A percentile compares a stretch with the other conserved stretches of the same genome.
phyloP scores from a whole-genome alignment of 768 basidiomycete species.

The Botryobasidium botryosum region DNA sequence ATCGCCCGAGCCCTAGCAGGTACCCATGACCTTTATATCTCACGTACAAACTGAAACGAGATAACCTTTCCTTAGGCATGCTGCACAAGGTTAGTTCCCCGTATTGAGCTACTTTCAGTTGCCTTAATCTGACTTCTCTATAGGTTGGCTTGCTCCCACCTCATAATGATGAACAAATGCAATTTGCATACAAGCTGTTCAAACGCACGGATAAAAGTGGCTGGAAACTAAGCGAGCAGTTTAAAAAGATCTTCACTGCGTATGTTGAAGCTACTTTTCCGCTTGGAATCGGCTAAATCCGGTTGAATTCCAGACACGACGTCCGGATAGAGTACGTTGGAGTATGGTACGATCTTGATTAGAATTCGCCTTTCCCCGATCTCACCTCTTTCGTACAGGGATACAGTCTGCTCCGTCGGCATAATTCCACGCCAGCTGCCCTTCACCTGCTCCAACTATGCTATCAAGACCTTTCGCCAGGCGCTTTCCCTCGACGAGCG shows the following conservation, averaged over 20 bases:
- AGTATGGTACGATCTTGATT: conserved; percentile 8
- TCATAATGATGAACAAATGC: conserved; percentile 3
- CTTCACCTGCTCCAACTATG: conserved; percentile 13
- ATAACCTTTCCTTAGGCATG: too few relatives aligned
- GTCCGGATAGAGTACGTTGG: conserved; percentile 14
- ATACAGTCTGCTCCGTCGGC: conserved; percentile 16
- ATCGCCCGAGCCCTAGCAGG: conserved; percentile 32
- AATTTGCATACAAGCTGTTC: conserved; percentile 5
- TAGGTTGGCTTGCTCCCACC: conserved; percentile 7
- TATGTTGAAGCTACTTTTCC: too few relatives aligned
- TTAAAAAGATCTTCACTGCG: conserved; percentile 13
- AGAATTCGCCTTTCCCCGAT: not conserved
- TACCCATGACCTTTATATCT: conserved; percentile 39
- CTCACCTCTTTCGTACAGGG: conserved; percentile 6
- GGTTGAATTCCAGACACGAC: too few relatives aligned
- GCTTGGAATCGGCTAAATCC: too few relatives aligned
- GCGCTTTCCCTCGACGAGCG: conserved; percentile 11
- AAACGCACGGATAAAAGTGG: conserved; percentile 3
- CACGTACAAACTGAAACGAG: not conserved
- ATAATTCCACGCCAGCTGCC: conserved; percentile 13
- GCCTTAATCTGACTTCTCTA: not conserved
- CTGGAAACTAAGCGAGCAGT: conserved; percentile 7
- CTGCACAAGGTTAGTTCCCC: conserved; percentile 15
- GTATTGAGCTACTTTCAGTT: too few relatives aligned
- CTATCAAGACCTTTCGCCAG: conserved; percentile 14